Percentiles rank a stretch among this genome's conserved stretches.
phyloP scores from a whole-genome alignment of 1,139 yeast species.

The Suhomyces bokatorum region DNA sequence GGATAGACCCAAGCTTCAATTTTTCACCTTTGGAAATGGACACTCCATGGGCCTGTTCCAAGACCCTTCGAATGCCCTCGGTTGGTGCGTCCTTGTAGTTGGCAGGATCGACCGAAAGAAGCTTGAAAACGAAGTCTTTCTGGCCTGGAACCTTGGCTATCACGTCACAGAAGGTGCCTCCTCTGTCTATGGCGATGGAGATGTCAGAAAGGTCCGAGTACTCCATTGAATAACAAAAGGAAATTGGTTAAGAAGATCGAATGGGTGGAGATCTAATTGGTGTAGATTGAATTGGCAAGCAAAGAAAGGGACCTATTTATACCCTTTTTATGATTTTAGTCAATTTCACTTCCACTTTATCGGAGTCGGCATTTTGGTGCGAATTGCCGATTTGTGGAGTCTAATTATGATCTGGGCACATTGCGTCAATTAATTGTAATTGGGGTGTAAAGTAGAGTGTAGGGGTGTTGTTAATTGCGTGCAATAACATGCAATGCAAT shows the following conservation, averaged over 20 bases:
- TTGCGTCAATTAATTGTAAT: background rate
- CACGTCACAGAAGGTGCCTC: conserved; percentile 90
- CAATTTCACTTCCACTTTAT: background rate
- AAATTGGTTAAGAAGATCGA: background rate
- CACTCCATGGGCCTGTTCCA: conserved; percentile 57
- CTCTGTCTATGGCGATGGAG: conserved; percentile 48
- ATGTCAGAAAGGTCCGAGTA: conserved; percentile 14
- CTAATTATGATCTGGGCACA: background rate
- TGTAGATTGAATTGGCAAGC: too few relatives aligned
- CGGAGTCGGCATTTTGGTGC: background rate
- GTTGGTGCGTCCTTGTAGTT: conserved; percentile 89
- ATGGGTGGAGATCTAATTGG: background rate
- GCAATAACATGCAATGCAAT: too few relatives aligned
- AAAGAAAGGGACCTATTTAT: background rate
- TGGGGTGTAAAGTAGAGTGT: too few relatives aligned
- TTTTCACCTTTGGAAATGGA: conserved; percentile 47
- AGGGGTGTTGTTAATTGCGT: too few relatives aligned
- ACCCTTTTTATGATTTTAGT: background rate
- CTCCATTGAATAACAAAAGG: too few relatives aligned
- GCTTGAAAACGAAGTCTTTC: conserved; percentile 50
- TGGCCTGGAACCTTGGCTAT: conserved; percentile 51
- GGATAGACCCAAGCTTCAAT: conserved; percentile 19
- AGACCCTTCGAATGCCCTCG: conserved; percentile 80
- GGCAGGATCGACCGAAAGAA: conserved; percentile 82
- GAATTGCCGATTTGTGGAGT: conserved; percentile 2